Conservation (phyloP, 306 rosid genomes). For the Inga leiocalycina region DNA sequence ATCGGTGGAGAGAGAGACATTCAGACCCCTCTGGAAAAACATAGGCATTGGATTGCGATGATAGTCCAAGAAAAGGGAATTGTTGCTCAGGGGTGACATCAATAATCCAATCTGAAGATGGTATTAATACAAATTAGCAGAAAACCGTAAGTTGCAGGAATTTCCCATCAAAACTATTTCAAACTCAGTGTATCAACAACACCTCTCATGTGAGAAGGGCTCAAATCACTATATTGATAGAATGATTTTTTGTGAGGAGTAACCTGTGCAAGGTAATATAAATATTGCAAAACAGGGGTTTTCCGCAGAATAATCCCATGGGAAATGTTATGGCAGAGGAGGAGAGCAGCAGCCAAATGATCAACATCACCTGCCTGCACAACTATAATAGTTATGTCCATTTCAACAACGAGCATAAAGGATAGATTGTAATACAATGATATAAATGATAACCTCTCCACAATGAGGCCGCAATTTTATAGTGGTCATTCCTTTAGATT, state of each 20-base stretch:
- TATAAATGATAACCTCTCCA: constrained; percentile 71
- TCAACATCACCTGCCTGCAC: constrained; percentile 86
- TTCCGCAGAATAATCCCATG: constrained; percentile 85
- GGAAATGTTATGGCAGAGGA: constrained; percentile 78
- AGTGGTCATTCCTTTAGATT: constrained; percentile 61
- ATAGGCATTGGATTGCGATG: constrained; percentile 80
- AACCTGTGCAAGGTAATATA: constrained; percentile 91
- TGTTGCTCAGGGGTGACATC: constrained; percentile 89
- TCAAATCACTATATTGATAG: constrained; percentile 13
- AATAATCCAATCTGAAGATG: constrained; percentile 65
- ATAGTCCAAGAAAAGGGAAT: constrained; percentile 86
- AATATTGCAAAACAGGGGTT: constrained; percentile 82
- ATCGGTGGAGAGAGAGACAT: constrained; percentile 82
- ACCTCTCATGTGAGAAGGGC: constrained; percentile 9
- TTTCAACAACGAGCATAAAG: constrained; percentile 15
- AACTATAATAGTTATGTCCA: constrained; percentile 22
- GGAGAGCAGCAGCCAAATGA: constrained; percentile 86
- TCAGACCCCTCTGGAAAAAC: constrained; percentile 85
- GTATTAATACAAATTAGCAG: constrained; percentile 15
- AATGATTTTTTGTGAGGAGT: constrained; percentile 15
- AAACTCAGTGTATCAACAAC: constrained; percentile 9
- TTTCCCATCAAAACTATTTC: constrained; percentile 20
- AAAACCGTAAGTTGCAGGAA: constrained; percentile 2
- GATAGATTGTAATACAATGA: constrained; percentile 8
- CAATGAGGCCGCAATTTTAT: constrained; percentile 84